phyloP scores from a whole-genome alignment of 1,284 basidiomycete genomes.

The Moniliella sp. region DNA sequence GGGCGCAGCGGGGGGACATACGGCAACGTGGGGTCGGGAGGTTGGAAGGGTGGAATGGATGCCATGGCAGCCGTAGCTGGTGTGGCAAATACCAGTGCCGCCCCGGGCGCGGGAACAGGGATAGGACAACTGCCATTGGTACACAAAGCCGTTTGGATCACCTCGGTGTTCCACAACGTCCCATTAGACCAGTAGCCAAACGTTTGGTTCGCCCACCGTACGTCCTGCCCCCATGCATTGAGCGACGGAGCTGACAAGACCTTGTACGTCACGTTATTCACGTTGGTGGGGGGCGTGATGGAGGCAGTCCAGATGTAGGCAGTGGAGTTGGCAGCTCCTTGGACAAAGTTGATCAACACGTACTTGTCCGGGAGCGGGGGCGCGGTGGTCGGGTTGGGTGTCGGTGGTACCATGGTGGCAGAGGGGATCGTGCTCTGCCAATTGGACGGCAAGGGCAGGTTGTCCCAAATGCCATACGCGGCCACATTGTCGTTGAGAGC shows the following conservation, averaged over 20 bases:
- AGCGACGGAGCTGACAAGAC: no score
- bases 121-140: conserved; percentile 43
- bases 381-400: no score
- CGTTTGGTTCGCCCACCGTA: conserved; percentile 52
- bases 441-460: no score
- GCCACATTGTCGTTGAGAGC: conserved; percentile 37
- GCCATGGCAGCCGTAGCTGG: background rate
- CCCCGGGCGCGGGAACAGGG: conserved; percentile 48
- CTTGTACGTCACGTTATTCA: conserved; percentile 3
- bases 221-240: no score
- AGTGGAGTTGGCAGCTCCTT: conserved; percentile 24
- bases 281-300: background rate
- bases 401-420: no score
- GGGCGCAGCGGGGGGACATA: no score
- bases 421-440: no score
- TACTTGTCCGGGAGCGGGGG: conserved; percentile 39
- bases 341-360: conserved; percentile 47
- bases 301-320: conserved; percentile 6
- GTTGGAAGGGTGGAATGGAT: background rate
- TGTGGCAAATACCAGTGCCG: conserved; percentile 58
- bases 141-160: conserved; percentile 43
- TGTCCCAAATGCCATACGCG: conserved; percentile 48
- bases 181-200: conserved; percentile 53
- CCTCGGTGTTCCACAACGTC: conserved; percentile 40
- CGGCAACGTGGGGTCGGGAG: no score